These are phyloP conservation scores for Phyllosticta capitalensis DNA, from an alignment of 2,329 filamentous ascomycete species.

Conservation along the genomic window DNA sequence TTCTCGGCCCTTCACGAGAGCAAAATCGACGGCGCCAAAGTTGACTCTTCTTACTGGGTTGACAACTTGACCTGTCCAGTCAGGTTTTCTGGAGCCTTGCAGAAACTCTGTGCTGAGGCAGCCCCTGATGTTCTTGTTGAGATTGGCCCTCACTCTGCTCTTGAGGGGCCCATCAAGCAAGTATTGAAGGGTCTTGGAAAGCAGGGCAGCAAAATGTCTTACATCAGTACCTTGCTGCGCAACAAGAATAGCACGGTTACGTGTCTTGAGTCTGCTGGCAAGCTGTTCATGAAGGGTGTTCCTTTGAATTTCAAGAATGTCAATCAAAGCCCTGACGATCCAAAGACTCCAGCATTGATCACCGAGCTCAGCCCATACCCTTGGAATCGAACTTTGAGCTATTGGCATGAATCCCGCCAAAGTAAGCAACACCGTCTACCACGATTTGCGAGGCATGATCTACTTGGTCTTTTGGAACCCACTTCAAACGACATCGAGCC, in stretches of 20 bases:
- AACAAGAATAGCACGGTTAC: not conserved
- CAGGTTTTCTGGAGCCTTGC: slow-evolving; percentile 21
- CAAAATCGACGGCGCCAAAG: not conserved
- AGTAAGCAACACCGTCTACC: slow-evolving; percentile 6
- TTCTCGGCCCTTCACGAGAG: slow-evolving; percentile 5
- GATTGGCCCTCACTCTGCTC: slow-evolving; percentile 22
- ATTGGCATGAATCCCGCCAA: slow-evolving; percentile 14
- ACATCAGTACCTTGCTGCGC: slow-evolving; percentile 3
- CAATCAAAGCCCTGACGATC: slow-evolving; percentile 15
- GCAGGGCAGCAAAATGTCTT: slow-evolving; percentile 3
- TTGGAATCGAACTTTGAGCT: slow-evolving; percentile 18
- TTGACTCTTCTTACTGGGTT: slow-evolving; percentile 26
- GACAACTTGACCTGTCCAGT: slow-evolving; percentile 30
- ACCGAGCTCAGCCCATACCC: slow-evolving; percentile 18
- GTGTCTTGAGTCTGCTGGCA: slow-evolving; percentile 14
- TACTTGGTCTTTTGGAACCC: slow-evolving; percentile 20
- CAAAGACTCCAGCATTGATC: slow-evolving; percentile 12
- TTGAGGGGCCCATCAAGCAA: slow-evolving; percentile 16
- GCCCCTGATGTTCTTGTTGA: slow-evolving; percentile 15
- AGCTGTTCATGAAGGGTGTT: slow-evolving; percentile 13
- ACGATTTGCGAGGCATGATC: slow-evolving; percentile 14
- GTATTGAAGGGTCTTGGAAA: slow-evolving; percentile 2
- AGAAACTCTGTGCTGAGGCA: slow-evolving; percentile 7
- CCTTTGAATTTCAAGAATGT: slow-evolving; percentile 18
- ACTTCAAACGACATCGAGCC: slow-evolving; percentile 14